These are phyloP conservation scores for Stygiomarasmius scandens DNA, from an alignment of 1,284 basidiomycete species.

Conservation along the genomic window DNA sequence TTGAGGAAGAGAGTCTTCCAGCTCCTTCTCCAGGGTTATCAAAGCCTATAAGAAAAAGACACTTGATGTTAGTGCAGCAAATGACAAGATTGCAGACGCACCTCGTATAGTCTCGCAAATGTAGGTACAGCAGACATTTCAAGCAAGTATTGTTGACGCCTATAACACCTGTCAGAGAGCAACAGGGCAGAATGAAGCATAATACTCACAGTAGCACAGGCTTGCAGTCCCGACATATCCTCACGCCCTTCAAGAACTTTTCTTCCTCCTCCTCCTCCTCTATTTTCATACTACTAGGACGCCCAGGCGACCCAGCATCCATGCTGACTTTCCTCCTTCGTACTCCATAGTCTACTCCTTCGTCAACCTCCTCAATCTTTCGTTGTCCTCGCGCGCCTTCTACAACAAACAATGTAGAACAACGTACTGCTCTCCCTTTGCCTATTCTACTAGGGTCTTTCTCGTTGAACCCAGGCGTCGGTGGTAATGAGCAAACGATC, in stretches of 20 bases:
- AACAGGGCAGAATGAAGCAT: slow-evolving; percentile 3
- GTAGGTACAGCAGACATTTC: slow-evolving; percentile 66
- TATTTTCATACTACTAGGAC: slow-evolving; percentile 11
- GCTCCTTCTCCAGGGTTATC: slow-evolving; percentile 68
- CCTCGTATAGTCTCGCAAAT: slow-evolving; percentile 74
- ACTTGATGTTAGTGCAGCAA: not conserved
- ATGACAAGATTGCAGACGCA: slow-evolving; percentile 28
- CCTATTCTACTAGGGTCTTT: slow-evolving; percentile 46
- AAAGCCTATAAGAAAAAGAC: slow-evolving; percentile 53
- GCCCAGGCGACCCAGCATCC: slow-evolving; percentile 21
- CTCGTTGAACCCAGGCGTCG: slow-evolving; percentile 44
- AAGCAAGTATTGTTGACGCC: slow-evolving; percentile 79
- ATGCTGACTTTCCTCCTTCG: slow-evolving; percentile 40
- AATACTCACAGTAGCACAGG: slow-evolving; percentile 71
- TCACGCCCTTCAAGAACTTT: slow-evolving; percentile 79
- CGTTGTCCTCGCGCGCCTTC: slow-evolving; percentile 64
- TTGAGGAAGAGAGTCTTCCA: slow-evolving; percentile 51
- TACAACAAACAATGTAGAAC: slow-evolving; percentile 80
- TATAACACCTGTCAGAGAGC: slow-evolving; percentile 29
- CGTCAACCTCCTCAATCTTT: slow-evolving; percentile 81
- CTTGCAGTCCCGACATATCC: slow-evolving; percentile 84
- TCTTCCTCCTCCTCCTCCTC: slow-evolving; percentile 64
- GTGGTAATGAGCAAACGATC: slow-evolving; percentile 90
- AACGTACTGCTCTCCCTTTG: slow-evolving; percentile 55
- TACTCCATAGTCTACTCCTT: slow-evolving; percentile 87